phyloP scores from a whole-genome alignment of 129 eudicot genomes.

The Rutidosis leptorrhynchoides region DNA sequence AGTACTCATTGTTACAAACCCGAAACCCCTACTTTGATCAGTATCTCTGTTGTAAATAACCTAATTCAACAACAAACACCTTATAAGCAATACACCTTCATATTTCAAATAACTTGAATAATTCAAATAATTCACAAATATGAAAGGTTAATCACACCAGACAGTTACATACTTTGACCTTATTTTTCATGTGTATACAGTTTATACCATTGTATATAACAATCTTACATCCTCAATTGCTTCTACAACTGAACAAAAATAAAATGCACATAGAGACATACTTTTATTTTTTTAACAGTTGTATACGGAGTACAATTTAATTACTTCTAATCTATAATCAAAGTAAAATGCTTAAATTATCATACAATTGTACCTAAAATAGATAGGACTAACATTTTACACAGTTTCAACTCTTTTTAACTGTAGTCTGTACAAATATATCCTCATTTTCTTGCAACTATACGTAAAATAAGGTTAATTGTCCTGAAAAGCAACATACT shows the following conservation, averaged over 20 bases:
- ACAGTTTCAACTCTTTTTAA: background rate
- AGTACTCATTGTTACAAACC: constrained; percentile 82
- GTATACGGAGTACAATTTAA: background rate
- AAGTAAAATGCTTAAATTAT: background rate
- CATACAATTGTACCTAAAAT: background rate
- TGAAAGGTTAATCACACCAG: background rate
- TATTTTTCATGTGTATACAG: background rate
- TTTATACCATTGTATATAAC: too few species aligned
- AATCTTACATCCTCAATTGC: too few species aligned
- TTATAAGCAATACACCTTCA: background rate
- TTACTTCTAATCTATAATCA: background rate
- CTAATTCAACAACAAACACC: constrained; percentile 35
- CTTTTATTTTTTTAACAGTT: background rate
- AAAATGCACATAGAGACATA: background rate
- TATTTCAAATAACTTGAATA: background rate
- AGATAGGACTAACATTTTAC: background rate
- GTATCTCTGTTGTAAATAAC: constrained; percentile 74
- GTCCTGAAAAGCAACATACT: too few species aligned
- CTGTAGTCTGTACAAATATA: background rate
- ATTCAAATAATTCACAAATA: background rate
- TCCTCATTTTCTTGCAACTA: background rate
- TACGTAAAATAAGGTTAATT: too few species aligned
- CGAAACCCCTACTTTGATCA: constrained; percentile 80
- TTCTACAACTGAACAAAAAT: background rate
- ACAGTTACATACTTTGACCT: background rate